phyloP scores from a whole-genome alignment of 805 yeast species.

The Henningerozyma blattae region DNA sequence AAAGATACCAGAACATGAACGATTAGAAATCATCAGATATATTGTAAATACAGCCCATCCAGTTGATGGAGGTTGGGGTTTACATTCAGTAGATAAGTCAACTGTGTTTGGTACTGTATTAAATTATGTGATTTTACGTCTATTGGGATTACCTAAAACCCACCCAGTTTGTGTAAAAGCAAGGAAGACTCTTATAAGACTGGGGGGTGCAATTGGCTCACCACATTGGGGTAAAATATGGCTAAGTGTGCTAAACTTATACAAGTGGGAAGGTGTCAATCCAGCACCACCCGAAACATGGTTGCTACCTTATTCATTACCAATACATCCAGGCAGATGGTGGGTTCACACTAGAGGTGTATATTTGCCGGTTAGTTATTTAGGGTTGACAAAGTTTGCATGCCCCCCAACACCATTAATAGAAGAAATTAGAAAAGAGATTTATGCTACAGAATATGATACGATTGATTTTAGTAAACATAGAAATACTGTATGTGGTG shows the following conservation, averaged over 20 bases:
- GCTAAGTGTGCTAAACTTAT: slow-evolving; percentile 68
- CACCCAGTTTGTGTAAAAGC: slow-evolving; percentile 78
- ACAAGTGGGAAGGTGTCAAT: slow-evolving; percentile 93
- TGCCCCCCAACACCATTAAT: slow-evolving; percentile 58
- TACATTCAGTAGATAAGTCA: slow-evolving; percentile 82
- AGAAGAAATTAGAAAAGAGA: slow-evolving; percentile 57
- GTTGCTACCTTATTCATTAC: slow-evolving; percentile 68
- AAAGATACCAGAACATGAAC: slow-evolving; percentile 53
- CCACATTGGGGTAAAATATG: slow-evolving; percentile 99
- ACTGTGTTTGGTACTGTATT: slow-evolving; percentile 92
- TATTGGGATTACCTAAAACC: slow-evolving; percentile 60
- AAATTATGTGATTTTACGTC: slow-evolving; percentile 70
- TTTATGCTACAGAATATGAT: slow-evolving; percentile 57
- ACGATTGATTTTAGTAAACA: slow-evolving; percentile 54
- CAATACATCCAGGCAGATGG: slow-evolving; percentile 93
- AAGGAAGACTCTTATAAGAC: slow-evolving; percentile 45
- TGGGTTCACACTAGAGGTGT: slow-evolving; percentile 98
- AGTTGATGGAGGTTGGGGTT: slow-evolving; percentile 99
- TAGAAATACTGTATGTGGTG: slow-evolving; percentile 80
- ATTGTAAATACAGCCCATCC: slow-evolving; percentile 90
- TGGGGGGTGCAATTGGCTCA: slow-evolving; percentile 82
- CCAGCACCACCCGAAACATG: slow-evolving; percentile 97
- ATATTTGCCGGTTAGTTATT: slow-evolving; percentile 75
- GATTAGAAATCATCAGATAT: slow-evolving; percentile 68
- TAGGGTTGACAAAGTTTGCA: slow-evolving; percentile 42